Percentiles rank a stretch among this genome's conserved stretches.
phyloP scores from a whole-genome alignment of 1,284 basidiomycete genomes.

The Leccinum fallax region DNA sequence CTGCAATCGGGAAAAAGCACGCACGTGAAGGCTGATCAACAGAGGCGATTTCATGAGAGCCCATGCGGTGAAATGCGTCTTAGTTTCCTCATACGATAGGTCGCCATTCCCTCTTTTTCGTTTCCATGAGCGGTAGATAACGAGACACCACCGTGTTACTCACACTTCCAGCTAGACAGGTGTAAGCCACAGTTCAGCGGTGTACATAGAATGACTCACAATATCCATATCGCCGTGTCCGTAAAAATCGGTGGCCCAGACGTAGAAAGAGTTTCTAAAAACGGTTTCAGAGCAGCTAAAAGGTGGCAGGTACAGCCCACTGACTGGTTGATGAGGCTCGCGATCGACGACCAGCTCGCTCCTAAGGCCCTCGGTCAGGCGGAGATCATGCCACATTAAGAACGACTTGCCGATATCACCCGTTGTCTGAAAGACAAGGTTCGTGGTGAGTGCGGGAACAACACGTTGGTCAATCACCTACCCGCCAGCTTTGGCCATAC shows the following conservation, averaged over 20 bases:
- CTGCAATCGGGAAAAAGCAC: conserved; percentile 16
- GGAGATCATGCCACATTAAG: neutral
- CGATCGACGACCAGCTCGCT: conserved; percentile 39
- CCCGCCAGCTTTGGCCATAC: conserved; percentile 62
- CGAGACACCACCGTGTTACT: conserved; percentile 1
- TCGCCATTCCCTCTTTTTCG: conserved; percentile 44
- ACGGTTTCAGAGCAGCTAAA: conserved; percentile 7
- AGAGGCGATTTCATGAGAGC: conserved; percentile 52
- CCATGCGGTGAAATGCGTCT: conserved; percentile 53
- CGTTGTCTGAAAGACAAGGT: conserved; percentile 45
- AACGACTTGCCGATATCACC: conserved; percentile 47
- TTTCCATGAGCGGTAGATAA: neutral
- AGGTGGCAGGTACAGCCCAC: neutral
- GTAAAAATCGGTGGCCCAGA: conserved; percentile 46
- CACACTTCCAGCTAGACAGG: conserved; percentile 42
- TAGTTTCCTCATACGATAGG: conserved; percentile 44
- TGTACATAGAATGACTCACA: conserved; percentile 28
- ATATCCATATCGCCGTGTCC: conserved; percentile 53
- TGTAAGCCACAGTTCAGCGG: conserved; percentile 3
- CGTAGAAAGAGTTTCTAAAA: conserved; percentile 46
- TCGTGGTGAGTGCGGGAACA: neutral
- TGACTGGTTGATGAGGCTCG: conserved; percentile 43
- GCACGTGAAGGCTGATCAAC: conserved; percentile 47
- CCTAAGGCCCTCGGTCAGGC: conserved; percentile 19
- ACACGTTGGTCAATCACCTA: conserved; percentile 31